Percentiles rank a stretch among this genome's conserved stretches.
Conservation (phyloP, 2,329 filamentous ascomycete species). For the Coccinonectria pachysandricola region DNA sequence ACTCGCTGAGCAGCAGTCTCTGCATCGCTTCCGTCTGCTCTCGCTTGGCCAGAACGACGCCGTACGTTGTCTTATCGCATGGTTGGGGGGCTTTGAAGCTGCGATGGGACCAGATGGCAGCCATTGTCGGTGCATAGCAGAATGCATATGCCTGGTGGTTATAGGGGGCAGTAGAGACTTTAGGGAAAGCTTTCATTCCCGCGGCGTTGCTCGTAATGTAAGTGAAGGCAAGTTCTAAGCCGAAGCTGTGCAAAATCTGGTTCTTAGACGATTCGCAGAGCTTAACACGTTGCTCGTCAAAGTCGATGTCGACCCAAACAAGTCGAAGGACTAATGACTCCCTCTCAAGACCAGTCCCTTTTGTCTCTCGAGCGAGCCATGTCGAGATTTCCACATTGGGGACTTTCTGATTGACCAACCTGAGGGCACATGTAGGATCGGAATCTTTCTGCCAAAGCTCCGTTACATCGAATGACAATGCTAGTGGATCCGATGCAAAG, state of each 20-base stretch:
- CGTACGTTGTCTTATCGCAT: conserved; percentile 15
- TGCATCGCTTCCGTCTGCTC: conserved; percentile 17
- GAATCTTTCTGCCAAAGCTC: conserved; percentile 23
- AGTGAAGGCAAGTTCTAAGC: conserved; percentile 19
- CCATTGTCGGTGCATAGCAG: conserved; percentile 29
- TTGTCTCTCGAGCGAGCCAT: conserved; percentile 17
- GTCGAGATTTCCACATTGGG: conserved; percentile 4
- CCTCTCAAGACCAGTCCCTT: conserved; percentile 1
- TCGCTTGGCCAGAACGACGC: conserved; percentile 21
- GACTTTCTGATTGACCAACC: conserved; percentile 3
- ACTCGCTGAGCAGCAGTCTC: conserved; percentile 16
- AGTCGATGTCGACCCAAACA: conserved; percentile 17
- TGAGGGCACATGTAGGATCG: conserved; percentile 10
- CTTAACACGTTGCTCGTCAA: conserved; percentile 13
- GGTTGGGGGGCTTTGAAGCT: conserved; percentile 4
- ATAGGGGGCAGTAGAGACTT: conserved; percentile 1
- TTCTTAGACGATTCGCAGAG: conserved; percentile 13
- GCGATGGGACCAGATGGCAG: conserved; percentile 26
- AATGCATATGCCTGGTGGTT: conserved; percentile 20
- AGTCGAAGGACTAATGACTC: conserved; percentile 22
- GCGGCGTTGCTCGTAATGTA: conserved; percentile 26
- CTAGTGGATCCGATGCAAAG: conserved; percentile 7
- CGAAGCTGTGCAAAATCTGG: conserved; percentile 18
- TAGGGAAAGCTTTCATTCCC: conserved; percentile 21
- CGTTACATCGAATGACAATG: conserved; percentile 15